phyloP scores from a whole-genome alignment of 2,329 filamentous ascomycete species.

The Byssochlamys sp. region DNA sequence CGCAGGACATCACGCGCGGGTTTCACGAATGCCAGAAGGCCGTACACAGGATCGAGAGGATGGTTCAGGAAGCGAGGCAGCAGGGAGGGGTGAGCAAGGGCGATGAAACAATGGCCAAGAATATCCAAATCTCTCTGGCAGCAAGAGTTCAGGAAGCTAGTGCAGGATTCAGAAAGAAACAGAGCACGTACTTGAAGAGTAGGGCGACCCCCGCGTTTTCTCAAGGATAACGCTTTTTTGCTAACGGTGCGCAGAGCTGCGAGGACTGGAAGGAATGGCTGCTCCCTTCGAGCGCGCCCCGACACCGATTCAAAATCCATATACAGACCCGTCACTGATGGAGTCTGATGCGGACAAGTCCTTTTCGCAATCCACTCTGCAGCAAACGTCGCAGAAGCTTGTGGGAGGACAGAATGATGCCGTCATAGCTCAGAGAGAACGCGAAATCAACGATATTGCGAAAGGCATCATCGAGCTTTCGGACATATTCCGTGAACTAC shows the following conservation, averaged over 20 bases:
- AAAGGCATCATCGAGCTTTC: conserved; percentile 95
- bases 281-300: conserved; percentile 42
- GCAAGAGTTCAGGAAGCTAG: conserved; percentile 83
- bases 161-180: conserved; percentile 89
- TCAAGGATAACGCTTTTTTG: conserved; percentile 5
- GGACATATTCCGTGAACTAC: conserved; percentile 91
- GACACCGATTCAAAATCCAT: conserved; percentile 51
- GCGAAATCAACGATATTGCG: conserved; percentile 94
- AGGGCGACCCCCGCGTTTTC: conserved; percentile 17
- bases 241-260: conserved; percentile 50
- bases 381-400: conserved; percentile 58
- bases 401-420: conserved; percentile 58
- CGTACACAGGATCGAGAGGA: conserved; percentile 76
- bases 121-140: conserved; percentile 86
- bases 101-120: conserved; percentile 91
- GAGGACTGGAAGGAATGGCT: conserved; percentile 57
- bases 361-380: conserved; percentile 80
- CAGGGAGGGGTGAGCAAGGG: conserved; percentile 62
- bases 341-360: conserved; percentile 90
- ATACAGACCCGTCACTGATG: conserved; percentile 75
- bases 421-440: conserved; percentile 80
- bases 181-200: conserved; percentile 94
- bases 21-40: conserved; percentile 86
- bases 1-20: conserved; percentile 74
- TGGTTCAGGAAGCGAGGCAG: conserved; percentile 72